A percentile compares a stretch with the other conserved stretches of the same genome.
Conservation (phyloP, 768 basidiomycete species). For the Auricularia sp. region DNA sequence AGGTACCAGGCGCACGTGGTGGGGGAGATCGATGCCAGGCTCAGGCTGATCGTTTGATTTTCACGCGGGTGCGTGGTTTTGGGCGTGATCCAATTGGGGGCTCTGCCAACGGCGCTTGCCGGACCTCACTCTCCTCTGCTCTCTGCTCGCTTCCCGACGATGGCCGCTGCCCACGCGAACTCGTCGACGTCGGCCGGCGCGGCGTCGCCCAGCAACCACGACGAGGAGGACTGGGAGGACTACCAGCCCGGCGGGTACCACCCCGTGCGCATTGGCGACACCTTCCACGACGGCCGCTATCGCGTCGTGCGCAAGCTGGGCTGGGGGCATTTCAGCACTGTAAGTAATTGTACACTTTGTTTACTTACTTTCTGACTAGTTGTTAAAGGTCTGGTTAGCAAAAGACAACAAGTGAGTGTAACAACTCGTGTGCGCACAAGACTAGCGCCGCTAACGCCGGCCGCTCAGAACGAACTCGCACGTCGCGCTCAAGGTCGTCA, state of each 20-base stretch:
- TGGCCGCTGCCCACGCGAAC: background rate
- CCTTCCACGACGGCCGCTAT: slow-evolving; percentile 81
- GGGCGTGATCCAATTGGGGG: too few relatives aligned
- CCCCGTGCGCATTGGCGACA: slow-evolving; percentile 90
- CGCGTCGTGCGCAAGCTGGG: slow-evolving; percentile 89
- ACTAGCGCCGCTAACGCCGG: slow-evolving; percentile 5
- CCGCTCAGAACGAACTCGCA: slow-evolving; percentile 75
- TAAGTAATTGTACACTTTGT: background rate
- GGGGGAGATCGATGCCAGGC: too few relatives aligned
- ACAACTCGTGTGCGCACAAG: background rate
- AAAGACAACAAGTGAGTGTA: slow-evolving; percentile 62
- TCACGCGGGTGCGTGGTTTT: too few relatives aligned
- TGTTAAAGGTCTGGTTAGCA: slow-evolving; percentile 56
- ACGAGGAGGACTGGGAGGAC: slow-evolving; percentile 92
- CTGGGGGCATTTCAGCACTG: slow-evolving; percentile 91
- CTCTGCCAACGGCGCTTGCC: too few relatives aligned
- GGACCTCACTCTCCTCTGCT: too few relatives aligned
- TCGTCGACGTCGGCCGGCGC: background rate
- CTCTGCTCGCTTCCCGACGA: background rate
- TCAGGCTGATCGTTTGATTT: too few relatives aligned
- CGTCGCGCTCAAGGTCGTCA: slow-evolving; percentile 98
- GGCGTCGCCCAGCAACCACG: slow-evolving; percentile 25
- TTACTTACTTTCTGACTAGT: background rate
- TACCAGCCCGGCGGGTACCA: slow-evolving; percentile 71
- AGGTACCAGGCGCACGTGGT: too few relatives aligned